Base-by-base conservation (phyloP, 2,329 filamentous ascomycete genomes). In the Aspergillus awamori region DNA sequence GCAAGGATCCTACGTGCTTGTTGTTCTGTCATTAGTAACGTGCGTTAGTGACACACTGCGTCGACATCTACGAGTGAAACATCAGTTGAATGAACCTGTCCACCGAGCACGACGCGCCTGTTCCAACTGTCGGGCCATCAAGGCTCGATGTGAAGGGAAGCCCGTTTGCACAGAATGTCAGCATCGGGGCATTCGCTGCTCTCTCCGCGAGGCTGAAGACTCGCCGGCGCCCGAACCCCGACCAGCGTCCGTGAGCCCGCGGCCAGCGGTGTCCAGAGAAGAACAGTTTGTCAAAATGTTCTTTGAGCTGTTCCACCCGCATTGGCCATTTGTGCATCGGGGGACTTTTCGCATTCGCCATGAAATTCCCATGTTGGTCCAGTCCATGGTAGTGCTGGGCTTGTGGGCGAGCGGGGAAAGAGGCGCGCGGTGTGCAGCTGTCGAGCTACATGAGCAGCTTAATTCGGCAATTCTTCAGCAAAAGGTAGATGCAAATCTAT, bases 251-350 rank as follows among this genome's bases (percentile, higher is more conserved):
- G 20, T 38, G 33, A 33, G 28, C 13, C 28, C 52, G 22, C 52
- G 36, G n/a, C 38, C 52, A 8, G 28, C n/a, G 2, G 36, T 30
- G 4, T 53, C 24, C 2, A 66, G 65, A 47, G 47, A 41, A 5
- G 53, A 62, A 8, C 53, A 62, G 6, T 73, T 59, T 33, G 51
- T 74, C 4, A n/a, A 47, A 38, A 53, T 68, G 10, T 75, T 72
- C 56, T 73, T 74, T 52, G 52, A 67, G 5, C 7, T 53, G 13
- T 74, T 74, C 17, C 68, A 74, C 22, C 67, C 68, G 0, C 51
- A 58, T 36, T 75, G 73, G 73, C 62, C 71, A 1, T 73, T 75
- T n/a, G 39, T 75, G 8, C 67, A 72, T 41, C 57, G 49, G 55
- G 58, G 33, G 1, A 57, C 70, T 4, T 75, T 75, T 43, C 43